phyloP scores from a whole-genome alignment of 192 early-diverging fungal species.

The Rhizophlyctis rosea region DNA sequence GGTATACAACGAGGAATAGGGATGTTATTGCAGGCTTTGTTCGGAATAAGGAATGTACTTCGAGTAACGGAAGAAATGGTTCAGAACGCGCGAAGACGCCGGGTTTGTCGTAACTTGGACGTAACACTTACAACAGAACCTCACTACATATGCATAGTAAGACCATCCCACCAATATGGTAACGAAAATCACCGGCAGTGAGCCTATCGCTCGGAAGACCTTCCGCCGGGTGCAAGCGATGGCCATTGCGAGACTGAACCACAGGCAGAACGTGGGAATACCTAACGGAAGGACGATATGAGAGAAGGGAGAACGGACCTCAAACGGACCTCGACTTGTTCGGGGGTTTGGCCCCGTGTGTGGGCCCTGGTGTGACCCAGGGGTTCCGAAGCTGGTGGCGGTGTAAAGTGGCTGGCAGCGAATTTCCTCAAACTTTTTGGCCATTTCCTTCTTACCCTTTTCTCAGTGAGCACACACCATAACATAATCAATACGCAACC shows the following conservation, averaged over 20 bases:
- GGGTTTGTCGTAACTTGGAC: too few relatives aligned
- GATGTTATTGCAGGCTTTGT: background rate
- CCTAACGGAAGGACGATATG: background rate
- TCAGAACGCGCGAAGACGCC: too few relatives aligned
- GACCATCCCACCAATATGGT: slow-evolving; percentile 20
- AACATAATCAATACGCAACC: too few relatives aligned
- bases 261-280: background rate
- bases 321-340: too few relatives aligned
- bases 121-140: slow-evolving; percentile 18
- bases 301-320: too few relatives aligned
- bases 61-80: background rate
- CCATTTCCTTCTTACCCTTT: too few relatives aligned
- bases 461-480: too few relatives aligned
- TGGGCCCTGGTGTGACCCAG: too few relatives aligned
- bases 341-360: too few relatives aligned
- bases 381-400: too few relatives aligned
- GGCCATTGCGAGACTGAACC: background rate
- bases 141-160: slow-evolving; percentile 28
- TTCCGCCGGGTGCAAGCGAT: slow-evolving; percentile 15
- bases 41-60: background rate
- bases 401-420: too few relatives aligned
- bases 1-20: slow-evolving; percentile 10
- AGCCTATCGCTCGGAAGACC: slow-evolving; percentile 13
- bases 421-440: too few relatives aligned
- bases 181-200: slow-evolving; percentile 16